phyloP scores from a whole-genome alignment of 352 stramenopile genomes.

The Phytophthora europaea region DNA sequence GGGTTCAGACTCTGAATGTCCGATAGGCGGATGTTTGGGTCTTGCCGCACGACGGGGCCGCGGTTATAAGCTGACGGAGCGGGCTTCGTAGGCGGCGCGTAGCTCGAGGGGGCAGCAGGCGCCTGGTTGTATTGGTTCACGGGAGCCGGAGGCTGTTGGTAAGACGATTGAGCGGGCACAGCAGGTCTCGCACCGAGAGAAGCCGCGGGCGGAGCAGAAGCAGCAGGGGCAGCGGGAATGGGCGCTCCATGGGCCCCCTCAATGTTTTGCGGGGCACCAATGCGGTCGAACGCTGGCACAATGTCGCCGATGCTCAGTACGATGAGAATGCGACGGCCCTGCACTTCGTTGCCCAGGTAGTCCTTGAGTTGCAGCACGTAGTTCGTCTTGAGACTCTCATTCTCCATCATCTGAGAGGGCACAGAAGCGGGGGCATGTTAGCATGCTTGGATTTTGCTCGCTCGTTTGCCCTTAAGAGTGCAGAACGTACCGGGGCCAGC shows the following conservation, averaged over 20 bases:
- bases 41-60: slow-evolving; percentile 84
- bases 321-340: slow-evolving; percentile 87
- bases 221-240: slow-evolving; percentile 30
- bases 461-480: background rate
- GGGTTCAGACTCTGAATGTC: slow-evolving; percentile 95
- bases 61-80: slow-evolving; percentile 64
- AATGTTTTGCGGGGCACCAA: slow-evolving; percentile 80
- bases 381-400: slow-evolving; percentile 82
- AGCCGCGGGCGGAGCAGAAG: slow-evolving; percentile 32
- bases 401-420: slow-evolving; percentile 76
- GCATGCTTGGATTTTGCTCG: background rate
- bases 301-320: slow-evolving; percentile 87
- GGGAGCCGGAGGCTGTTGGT: slow-evolving; percentile 46
- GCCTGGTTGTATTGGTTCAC: slow-evolving; percentile 43
- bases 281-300: slow-evolving; percentile 76
- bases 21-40: slow-evolving; percentile 83
- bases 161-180: slow-evolving; percentile 33
- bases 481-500: slow-evolving; percentile 65
- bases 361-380: slow-evolving; percentile 90
- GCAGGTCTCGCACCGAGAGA: slow-evolving; percentile 45
- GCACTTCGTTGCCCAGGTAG: slow-evolving; percentile 86
- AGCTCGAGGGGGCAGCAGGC: slow-evolving; percentile 33
- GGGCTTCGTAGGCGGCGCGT: slow-evolving; percentile 41
- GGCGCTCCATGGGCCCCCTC: slow-evolving; percentile 66
- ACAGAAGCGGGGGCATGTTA: background rate